Percentiles rank a stretch among this genome's conserved stretches.
Evolutionary conservation across 179 eudicot species (phyloP).

Genomic region (Patellifolia procumbens): DNA sequence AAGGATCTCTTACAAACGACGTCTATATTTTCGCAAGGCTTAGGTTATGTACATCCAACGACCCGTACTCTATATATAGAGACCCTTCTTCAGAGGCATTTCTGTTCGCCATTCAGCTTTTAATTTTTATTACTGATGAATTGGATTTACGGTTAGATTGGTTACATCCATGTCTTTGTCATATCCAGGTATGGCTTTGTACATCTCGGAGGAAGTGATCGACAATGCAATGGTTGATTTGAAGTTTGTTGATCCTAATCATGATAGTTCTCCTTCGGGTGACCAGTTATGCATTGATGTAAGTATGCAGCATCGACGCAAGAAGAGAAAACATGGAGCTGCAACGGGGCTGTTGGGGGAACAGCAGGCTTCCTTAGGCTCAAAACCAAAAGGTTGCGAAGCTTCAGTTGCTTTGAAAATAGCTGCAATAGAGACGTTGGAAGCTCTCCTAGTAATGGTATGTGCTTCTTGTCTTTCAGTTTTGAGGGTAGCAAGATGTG

Average conservation of each 20-base stretch:
- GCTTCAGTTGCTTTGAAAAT: conserved; percentile 56
- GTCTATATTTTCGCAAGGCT: background rate
- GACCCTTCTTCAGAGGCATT: background rate
- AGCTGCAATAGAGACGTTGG: conserved; percentile 76
- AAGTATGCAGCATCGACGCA: conserved; percentile 35
- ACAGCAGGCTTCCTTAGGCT: conserved; percentile 38
- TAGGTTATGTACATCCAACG: background rate
- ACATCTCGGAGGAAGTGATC: conserved; percentile 55
- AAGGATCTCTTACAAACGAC: background rate
- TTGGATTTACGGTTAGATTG: background rate
- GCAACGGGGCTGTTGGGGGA: conserved; percentile 29
- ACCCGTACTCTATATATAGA: background rate
- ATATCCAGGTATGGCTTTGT: conserved; percentile 61
- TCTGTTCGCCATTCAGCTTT: background rate
- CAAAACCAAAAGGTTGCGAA: conserved; percentile 36
- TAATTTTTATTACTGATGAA: background rate
- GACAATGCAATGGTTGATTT: conserved; percentile 56
- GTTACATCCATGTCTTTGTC: conserved; percentile 15
- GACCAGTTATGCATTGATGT: conserved; percentile 35
- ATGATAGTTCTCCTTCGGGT: conserved; percentile 32
- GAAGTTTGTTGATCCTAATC: conserved; percentile 32
- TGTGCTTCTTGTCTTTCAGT: conserved; percentile 14
- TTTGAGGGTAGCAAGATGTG: background rate
- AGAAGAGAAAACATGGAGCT: conserved; percentile 70
- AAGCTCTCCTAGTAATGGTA: conserved; percentile 88